Base-by-base conservation (phyloP, 2,329 filamentous ascomycete genomes). In the Stachybotrys chlorohalonatus region DNA sequence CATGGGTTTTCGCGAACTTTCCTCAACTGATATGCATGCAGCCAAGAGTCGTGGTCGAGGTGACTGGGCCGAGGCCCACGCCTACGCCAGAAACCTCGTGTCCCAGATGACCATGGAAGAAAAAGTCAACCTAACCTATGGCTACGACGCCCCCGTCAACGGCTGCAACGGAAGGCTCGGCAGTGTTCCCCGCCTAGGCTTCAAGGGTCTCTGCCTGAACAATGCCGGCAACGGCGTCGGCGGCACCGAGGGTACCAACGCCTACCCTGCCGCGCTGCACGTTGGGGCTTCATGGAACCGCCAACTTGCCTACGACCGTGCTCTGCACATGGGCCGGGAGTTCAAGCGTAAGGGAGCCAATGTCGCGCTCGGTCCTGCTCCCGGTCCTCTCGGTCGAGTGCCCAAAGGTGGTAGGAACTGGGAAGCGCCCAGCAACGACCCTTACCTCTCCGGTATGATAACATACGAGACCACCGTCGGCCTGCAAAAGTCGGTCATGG, bases 41-140 rank as follows among this genome's bases (percentile, higher is more conserved):
- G 24, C 49, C n/a, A 30, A 51, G 49, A 51, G 31, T 30, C 24
- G 16, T n/a, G 49, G n/a, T 3, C n/a, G 32, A 32, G 73, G 71
- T 2, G 55, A 55, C 30, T 88, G 85, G 85, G 71, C 73, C 8
- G 71, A 73, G 31, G 82, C 84, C 49, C 86, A 86, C 61, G 68
- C 69, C 49, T 81, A 79, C 57, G 84, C 85, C 1, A 72, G 76
- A 42, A 64, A 69, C 1, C 68, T 88, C 3, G 84, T 87, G 11
- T 69, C 70, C 31, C 76, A 80, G 52, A 81, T 88, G 78, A 87
- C 84, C 0, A 67, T 87, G 1, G 83, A 84, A 11, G 85, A 87
- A 63, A 87, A 84, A 64, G 82, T 71, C 42, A 78, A 78, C 56
- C 49, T 51, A 6, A 51, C 49, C 4, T 42, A 42, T 13, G 49